These are phyloP conservation scores for Ophiostoma ulmi DNA, from an alignment of 2,329 filamentous ascomycete genomes.

Conservation along the genomic window DNA sequence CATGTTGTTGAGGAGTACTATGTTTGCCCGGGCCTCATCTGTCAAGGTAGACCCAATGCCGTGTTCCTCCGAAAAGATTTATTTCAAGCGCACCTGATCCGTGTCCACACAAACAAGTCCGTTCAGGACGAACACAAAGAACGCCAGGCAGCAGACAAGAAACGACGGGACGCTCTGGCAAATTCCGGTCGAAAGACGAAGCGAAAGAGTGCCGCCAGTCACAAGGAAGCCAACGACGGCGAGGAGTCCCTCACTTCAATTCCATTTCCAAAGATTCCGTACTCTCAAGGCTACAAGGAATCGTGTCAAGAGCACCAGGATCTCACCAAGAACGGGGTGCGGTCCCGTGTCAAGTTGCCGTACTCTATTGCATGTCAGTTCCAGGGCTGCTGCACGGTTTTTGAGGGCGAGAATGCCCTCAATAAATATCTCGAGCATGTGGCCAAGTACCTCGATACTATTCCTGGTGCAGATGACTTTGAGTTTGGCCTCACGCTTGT, in stretches of 20 bases:
- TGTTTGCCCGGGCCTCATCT: constrained; percentile 60
- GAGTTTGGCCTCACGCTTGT: neutral
- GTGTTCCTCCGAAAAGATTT: neutral
- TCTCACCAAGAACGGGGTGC: neutral
- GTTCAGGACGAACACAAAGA: neutral
- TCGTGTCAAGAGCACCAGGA: neutral
- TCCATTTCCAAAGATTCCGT: neutral
- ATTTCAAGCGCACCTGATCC: neutral
- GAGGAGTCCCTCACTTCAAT: neutral
- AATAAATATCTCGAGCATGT: neutral
- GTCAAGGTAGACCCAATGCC: constrained; percentile 24
- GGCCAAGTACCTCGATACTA: neutral
- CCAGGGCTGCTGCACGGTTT: neutral
- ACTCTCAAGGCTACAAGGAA: neutral
- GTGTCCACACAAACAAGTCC: neutral
- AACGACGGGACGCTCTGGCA: too few relatives aligned
- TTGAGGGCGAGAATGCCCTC: neutral
- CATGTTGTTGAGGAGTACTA: constrained; percentile 72
- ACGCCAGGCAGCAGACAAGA: neutral
- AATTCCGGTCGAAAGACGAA: neutral
- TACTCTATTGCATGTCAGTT: neutral
- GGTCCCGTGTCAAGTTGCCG: neutral
- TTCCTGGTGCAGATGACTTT: neutral
- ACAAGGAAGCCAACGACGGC: neutral
- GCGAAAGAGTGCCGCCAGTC: neutral